Evolutionary conservation across 2,329 filamentous ascomycete genomes (phyloP).

Genomic region (Colletotrichum liaoningense): DNA sequence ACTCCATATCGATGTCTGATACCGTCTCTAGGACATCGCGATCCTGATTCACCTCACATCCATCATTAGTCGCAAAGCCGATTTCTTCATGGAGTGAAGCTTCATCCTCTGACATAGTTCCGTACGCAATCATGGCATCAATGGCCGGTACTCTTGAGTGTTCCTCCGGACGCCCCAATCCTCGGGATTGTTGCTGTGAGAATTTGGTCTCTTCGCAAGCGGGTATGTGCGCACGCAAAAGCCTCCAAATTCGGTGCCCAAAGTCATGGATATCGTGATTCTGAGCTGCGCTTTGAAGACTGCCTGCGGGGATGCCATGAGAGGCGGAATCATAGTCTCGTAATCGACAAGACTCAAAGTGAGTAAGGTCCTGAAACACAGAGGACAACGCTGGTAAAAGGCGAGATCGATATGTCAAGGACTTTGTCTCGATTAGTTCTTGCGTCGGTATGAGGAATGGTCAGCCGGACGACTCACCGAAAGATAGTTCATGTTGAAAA

Average conservation of each 20-base stretch:
- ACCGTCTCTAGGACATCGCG: not conserved
- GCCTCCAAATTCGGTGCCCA: constrained; percentile 38
- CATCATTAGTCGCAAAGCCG: not conserved
- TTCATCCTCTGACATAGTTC: not conserved
- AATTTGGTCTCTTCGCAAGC: not conserved
- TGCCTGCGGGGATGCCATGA: not conserved
- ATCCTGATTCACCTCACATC: not conserved
- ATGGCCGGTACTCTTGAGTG: not conserved
- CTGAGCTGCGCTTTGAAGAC: not conserved
- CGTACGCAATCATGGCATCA: not conserved
- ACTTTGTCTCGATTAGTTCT: not conserved
- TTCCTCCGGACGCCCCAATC: not conserved
- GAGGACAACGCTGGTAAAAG: not conserved
- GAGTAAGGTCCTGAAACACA: not conserved
- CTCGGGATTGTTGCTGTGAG: not conserved
- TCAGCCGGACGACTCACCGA: constrained; percentile 44
- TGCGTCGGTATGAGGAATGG: not conserved
- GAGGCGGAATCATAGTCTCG: not conserved
- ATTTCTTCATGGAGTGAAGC: not conserved
- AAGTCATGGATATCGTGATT: not conserved
- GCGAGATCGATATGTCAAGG: not conserved
- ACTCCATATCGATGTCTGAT: not conserved
- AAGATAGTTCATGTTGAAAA: constrained; percentile 50
- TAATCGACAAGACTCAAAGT: not conserved
- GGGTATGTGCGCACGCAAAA: not conserved